Evolutionary conservation across 73 alveolate species (phyloP).

Genomic region (Paramecium biaurelia): DNA sequence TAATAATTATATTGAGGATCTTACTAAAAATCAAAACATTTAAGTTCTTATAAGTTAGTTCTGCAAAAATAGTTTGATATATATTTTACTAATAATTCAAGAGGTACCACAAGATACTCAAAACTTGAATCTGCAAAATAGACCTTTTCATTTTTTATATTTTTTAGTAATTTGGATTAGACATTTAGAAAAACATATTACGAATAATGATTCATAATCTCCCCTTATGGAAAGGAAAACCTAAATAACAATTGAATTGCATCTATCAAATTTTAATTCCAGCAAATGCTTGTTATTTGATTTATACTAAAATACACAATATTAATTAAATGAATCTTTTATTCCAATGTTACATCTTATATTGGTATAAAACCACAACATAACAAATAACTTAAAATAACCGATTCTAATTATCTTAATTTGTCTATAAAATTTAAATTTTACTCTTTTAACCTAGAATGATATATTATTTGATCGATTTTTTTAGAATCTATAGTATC

Average conservation of each 20-base stretch:
- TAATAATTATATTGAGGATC: neutral
- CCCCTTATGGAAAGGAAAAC: neutral
- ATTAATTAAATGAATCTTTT: neutral
- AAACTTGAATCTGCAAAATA: neutral
- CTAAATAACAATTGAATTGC: neutral
- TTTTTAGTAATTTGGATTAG: neutral
- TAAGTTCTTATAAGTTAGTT: neutral
- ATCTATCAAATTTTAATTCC: neutral
- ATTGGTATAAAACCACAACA: neutral
- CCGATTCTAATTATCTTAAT: neutral
- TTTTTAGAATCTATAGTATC: neutral
- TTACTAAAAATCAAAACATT: neutral
- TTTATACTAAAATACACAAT: neutral
- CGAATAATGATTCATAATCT: neutral
- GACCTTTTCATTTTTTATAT: neutral
- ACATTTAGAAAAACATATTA: neutral
- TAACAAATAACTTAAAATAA: neutral
- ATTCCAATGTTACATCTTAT: neutral
- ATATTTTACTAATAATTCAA: neutral
- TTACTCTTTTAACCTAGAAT: neutral
- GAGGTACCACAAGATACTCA: neutral
- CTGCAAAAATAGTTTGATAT: neutral
- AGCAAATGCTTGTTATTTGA: neutral
- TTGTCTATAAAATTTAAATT: neutral
- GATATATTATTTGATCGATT: neutral